These are phyloP conservation scores for Sistotremastrum suecicum DNA, from an alignment of 768 basidiomycete genomes.

Conservation along the genomic window DNA sequence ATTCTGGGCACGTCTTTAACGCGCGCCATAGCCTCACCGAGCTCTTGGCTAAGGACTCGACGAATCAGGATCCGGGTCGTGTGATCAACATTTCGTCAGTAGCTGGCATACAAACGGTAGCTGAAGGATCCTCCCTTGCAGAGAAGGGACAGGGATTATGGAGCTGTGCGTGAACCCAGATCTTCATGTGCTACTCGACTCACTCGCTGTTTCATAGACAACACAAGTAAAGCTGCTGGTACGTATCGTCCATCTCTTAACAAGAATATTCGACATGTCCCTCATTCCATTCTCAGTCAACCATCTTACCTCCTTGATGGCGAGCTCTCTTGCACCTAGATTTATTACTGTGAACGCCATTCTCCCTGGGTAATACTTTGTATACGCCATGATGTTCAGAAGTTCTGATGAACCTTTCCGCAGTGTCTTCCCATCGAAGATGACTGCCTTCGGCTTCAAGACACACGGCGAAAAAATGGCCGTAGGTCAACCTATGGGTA, in stretches of 20 bases:
- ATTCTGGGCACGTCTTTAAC: neutral
- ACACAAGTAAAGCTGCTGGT: constrained; percentile 75
- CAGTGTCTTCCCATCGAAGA: constrained; percentile 70
- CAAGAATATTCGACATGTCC: neutral
- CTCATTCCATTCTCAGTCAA: constrained; percentile 31
- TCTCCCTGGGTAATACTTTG: constrained; percentile 47
- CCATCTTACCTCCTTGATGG: constrained; percentile 62
- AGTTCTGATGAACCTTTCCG: too few relatives aligned
- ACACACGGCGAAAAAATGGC: constrained; percentile 36
- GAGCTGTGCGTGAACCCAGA: constrained; percentile 45
- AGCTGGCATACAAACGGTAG: constrained; percentile 37
- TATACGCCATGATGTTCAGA: neutral
- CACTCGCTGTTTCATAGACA: constrained; percentile 30
- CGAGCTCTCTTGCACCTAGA: constrained; percentile 42
- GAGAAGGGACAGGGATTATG: constrained; percentile 50
- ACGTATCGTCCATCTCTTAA: constrained; percentile 3
- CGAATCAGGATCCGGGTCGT: constrained; percentile 48
- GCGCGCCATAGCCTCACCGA: constrained; percentile 33
- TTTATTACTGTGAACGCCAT: constrained; percentile 77
- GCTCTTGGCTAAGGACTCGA: constrained; percentile 51
- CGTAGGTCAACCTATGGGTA: constrained; percentile 50
- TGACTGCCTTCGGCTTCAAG: constrained; percentile 64
- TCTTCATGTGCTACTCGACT: neutral
- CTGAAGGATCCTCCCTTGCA: constrained; percentile 35
- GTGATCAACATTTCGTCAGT: constrained; percentile 78